Conservation (phyloP, 495 filamentous ascomycete species). For the Parachaetomium inaequale region DNA sequence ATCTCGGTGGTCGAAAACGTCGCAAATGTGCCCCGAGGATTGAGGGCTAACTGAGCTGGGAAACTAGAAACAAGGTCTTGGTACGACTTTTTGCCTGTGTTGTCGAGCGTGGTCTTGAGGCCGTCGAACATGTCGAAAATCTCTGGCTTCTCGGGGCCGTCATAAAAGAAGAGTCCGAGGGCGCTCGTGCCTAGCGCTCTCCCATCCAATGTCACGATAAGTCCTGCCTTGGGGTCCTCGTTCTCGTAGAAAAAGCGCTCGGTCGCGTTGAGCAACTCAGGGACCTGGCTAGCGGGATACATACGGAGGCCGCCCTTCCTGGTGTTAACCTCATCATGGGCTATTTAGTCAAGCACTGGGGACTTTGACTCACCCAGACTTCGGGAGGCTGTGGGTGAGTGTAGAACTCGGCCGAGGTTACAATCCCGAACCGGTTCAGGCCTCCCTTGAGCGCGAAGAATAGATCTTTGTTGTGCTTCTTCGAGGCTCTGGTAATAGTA, state of each 20-base stretch:
- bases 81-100: slow-evolving; percentile 51
- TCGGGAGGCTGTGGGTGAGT: slow-evolving; percentile 38
- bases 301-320: slow-evolving; percentile 45
- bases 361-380: slow-evolving; percentile 15
- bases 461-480: slow-evolving; percentile 44
- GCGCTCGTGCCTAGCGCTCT: slow-evolving; percentile 49
- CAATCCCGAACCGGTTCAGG: slow-evolving; percentile 47
- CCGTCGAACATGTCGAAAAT: slow-evolving; percentile 56
- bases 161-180: slow-evolving; percentile 56
- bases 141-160: slow-evolving; percentile 53
- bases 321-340: not conserved
- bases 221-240: slow-evolving; percentile 40
- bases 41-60: slow-evolving; percentile 19
- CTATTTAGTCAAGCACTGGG: too few species aligned
- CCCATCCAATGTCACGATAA: slow-evolving; percentile 51
- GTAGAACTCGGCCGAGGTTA: slow-evolving; percentile 48
- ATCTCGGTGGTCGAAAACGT: slow-evolving; percentile 27
- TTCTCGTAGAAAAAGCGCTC: slow-evolving; percentile 47
- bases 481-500: slow-evolving; percentile 22
- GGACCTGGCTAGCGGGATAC: slow-evolving; percentile 26
- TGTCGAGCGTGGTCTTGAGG: slow-evolving; percentile 44
- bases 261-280: slow-evolving; percentile 50
- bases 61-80: slow-evolving; percentile 39
- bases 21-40: slow-evolving; percentile 24
- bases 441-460: slow-evolving; percentile 59